phyloP scores from a whole-genome alignment of 257 asterid genomes.

The Capsicum pubescens region DNA sequence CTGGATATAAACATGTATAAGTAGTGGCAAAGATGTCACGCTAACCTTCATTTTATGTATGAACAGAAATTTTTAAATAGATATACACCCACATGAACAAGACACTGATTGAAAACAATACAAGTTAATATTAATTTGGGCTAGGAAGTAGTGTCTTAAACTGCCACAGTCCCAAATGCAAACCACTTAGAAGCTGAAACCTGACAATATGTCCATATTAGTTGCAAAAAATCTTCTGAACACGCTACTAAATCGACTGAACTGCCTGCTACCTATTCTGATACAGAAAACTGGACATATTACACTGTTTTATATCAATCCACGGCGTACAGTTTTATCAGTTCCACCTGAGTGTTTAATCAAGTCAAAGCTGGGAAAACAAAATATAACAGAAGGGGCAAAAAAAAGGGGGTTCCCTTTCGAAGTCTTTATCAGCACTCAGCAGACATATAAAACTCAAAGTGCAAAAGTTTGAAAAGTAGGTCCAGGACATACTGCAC shows the following conservation, averaged over 20 bases:
- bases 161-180: neutral
- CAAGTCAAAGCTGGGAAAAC: neutral
- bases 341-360: constrained; percentile 15
- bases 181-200: constrained; percentile 5
- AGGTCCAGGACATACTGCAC: constrained; percentile 63
- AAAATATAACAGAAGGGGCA: neutral
- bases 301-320: neutral
- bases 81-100: neutral
- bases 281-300: neutral
- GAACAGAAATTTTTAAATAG: neutral
- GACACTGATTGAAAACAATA: constrained; percentile 10
- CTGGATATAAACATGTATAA: constrained; percentile 1
- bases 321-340: neutral
- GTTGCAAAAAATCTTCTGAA: neutral
- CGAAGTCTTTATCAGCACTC: neutral
- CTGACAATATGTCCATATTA: neutral
- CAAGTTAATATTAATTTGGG: neutral
- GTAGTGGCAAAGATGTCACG: neutral
- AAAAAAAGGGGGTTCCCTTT: neutral
- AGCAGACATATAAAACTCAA: neutral
- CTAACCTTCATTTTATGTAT: neutral
- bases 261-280: constrained; percentile 7
- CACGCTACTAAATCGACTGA: neutral
- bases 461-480: neutral
- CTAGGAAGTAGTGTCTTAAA: neutral